A percentile compares a stretch with the other conserved stretches of the same genome.
Evolutionary conservation across 225 moss, liverwort and hornwort genomes (phyloP).

Genomic region (Marchantia paleacea): DNA sequence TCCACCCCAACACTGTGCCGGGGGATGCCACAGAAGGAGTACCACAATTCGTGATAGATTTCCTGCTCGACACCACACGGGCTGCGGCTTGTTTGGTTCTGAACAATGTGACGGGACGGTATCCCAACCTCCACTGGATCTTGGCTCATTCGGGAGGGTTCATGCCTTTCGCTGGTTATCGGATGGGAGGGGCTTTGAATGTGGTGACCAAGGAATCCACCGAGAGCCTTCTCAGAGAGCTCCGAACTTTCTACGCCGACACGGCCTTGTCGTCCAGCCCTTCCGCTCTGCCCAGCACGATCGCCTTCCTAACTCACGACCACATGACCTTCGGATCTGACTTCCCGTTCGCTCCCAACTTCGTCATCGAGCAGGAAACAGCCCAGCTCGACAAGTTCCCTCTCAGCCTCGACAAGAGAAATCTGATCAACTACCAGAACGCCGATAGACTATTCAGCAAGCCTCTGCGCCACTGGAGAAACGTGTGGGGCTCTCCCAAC

Average conservation of each 20-base stretch:
- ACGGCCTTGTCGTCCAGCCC: conserved; percentile 17
- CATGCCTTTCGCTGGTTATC: conserved; percentile 19
- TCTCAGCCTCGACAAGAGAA: not conserved
- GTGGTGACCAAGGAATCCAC: not conserved
- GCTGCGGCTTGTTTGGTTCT: conserved; percentile 30
- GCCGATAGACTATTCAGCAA: conserved; percentile 6
- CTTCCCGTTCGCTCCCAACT: conserved; percentile 19
- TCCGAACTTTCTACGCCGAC: conserved; percentile 20
- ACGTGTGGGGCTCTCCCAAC: no score
- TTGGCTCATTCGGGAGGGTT: conserved; percentile 24
- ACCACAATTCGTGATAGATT: conserved; percentile 24
- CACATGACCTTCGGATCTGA: conserved; percentile 24
- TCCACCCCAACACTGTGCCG: conserved; percentile 31
- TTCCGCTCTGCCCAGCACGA: conserved; percentile 17
- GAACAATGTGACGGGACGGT: conserved; percentile 34
- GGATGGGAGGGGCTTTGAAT: conserved; percentile 16
- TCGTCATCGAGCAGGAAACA: conserved; percentile 10
- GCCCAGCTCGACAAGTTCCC: conserved; percentile 3
- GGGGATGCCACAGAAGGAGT: not conserved
- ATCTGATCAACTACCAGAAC: conserved; percentile 15
- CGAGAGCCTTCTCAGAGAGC: not conserved
- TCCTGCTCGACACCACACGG: conserved; percentile 32
- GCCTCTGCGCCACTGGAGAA: conserved; percentile 15
- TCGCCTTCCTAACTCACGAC: conserved; percentile 11
- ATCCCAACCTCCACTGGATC: conserved; percentile 24